Evolutionary conservation across 805 yeast species (phyloP).

Genomic region (Clavispora santaluciae): DNA sequence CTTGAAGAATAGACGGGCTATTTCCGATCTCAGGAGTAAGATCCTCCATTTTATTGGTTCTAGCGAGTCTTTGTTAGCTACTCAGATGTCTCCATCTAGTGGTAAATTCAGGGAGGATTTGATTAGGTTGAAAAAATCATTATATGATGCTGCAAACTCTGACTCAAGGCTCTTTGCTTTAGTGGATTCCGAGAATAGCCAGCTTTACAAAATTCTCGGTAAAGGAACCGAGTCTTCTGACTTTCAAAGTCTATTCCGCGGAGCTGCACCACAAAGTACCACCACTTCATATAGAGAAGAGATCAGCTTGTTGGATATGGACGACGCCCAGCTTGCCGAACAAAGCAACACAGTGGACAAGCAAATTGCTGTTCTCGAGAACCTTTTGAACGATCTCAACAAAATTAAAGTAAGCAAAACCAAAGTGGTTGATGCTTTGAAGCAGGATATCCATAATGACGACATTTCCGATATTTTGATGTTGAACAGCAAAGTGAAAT

Average conservation of each 20-base stretch:
- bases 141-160: conserved; percentile 56
- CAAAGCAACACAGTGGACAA: conserved; percentile 21
- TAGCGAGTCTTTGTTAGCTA: conserved; percentile 23
- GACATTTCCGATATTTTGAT: conserved; percentile 78
- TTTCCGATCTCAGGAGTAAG: conserved; percentile 28
- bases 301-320: conserved; percentile 63
- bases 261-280: background rate
- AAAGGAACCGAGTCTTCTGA: conserved; percentile 41
- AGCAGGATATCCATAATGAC: conserved; percentile 67
- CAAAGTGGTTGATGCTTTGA: conserved; percentile 58
- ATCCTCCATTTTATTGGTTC: conserved; percentile 32
- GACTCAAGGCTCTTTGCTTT: conserved; percentile 51
- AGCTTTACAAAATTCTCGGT: conserved; percentile 23
- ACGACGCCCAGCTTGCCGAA: conserved; percentile 35
- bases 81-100: conserved; percentile 4
- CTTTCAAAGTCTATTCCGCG: conserved; percentile 30
- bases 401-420: conserved; percentile 60
- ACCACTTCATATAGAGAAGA: conserved; percentile 18
- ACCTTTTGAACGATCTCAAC: conserved; percentile 56
- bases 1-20: conserved; percentile 25
- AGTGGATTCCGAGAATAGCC: conserved; percentile 30
- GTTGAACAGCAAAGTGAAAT: conserved; percentile 51
- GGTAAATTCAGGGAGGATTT: conserved; percentile 46
- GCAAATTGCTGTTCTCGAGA: conserved; percentile 48
- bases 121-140: conserved; percentile 51